These are phyloP conservation scores for Dipodascopsis tothii DNA, from an alignment of 805 yeast genomes.

Conservation along the genomic window DNA sequence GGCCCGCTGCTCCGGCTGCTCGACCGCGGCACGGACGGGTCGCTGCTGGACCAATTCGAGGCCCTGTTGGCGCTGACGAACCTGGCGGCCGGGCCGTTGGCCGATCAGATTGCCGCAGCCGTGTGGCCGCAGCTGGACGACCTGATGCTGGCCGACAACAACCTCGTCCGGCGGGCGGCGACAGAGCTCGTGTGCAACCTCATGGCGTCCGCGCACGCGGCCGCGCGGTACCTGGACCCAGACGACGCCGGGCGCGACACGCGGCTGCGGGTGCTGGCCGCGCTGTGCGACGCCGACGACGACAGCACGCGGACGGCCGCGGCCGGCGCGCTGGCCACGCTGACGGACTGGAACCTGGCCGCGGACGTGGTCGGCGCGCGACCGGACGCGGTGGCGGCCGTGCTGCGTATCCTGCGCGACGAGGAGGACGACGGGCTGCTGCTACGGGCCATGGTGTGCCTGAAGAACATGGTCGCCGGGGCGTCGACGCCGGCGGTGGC, in stretches of 20 bases:
- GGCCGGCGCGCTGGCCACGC: slow-evolving; percentile 35
- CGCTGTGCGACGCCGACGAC: slow-evolving; percentile 32
- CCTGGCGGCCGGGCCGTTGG: slow-evolving; percentile 44
- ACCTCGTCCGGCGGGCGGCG: slow-evolving; percentile 48
- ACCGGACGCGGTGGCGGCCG: slow-evolving; percentile 24
- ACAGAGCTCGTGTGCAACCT: slow-evolving; percentile 61
- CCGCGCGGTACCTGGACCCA: slow-evolving; percentile 32
- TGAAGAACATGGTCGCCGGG: slow-evolving; percentile 20
- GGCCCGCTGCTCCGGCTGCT: slow-evolving; percentile 30
- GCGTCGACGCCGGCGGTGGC: neutral
- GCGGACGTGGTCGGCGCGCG: slow-evolving; percentile 27
- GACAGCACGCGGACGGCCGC: slow-evolving; percentile 32
- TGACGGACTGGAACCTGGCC: slow-evolving; percentile 34
- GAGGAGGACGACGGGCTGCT: slow-evolving; percentile 27
- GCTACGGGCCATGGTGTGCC: slow-evolving; percentile 27
- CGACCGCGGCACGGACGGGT: slow-evolving; percentile 23
- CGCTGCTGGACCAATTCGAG: slow-evolving; percentile 41
- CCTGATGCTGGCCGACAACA: slow-evolving; percentile 40
- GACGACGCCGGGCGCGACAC: slow-evolving; percentile 26
- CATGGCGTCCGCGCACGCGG: slow-evolving; percentile 35
- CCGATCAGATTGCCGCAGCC: slow-evolving; percentile 34
- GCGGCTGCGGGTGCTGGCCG: slow-evolving; percentile 29
- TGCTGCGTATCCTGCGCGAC: slow-evolving; percentile 22
- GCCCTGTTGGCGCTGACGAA: slow-evolving; percentile 62
- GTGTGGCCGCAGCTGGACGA: slow-evolving; percentile 44